Evolutionary conservation across 1,284 basidiomycete species (phyloP), one percentile per base, ranked within the genome.

Genomic region (Mrakiaceae sp.): DNA sequence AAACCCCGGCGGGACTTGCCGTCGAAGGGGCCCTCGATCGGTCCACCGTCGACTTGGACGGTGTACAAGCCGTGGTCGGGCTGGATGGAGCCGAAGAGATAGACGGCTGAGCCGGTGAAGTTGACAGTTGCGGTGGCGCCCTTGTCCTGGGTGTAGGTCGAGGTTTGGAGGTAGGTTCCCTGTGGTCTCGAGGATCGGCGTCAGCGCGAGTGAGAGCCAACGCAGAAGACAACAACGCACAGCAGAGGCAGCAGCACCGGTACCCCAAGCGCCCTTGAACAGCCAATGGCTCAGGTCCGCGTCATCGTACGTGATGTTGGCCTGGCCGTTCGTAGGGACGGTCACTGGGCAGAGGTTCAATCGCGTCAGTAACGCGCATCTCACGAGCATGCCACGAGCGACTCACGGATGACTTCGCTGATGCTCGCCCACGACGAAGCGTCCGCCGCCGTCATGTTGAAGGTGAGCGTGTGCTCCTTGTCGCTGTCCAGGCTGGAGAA

Each of bases 51-150:
- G 39, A 66, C 10, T 3, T 60, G 52, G 40, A 66, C 47, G 2
- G 60, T 53, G 47, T 66, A 66, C 5, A 66, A 49, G 27, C 49
- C 64, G 47, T 66, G 64, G 48, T 66, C 64, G 46, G 64, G 64
- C 40, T 66, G 64, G 42, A 66, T 49, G 27, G 64, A 66, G 5
- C 64, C 64, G 12, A 54, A 66, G 43, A 66, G 50, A 43, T 66
- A 66, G 50, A 61, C 51, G 4, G 60, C 51, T 3, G 60, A 46
- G 12, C 64, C 64, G 42, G 64, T 66, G 49, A 66, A 66, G 40
- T 62, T 66, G n/a, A 66, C 59, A 9, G 55, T 42, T 5, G 64
- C 55, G 7, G 40, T 42, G 14, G 64, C 64, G 2, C 43, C 27
- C 27, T 50, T 53, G 14, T 50, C 48, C 42, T 66, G 64, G 5